These are phyloP conservation scores for Monascus ruber DNA, from an alignment of 2,329 filamentous ascomycete genomes.

Conservation along the genomic window DNA sequence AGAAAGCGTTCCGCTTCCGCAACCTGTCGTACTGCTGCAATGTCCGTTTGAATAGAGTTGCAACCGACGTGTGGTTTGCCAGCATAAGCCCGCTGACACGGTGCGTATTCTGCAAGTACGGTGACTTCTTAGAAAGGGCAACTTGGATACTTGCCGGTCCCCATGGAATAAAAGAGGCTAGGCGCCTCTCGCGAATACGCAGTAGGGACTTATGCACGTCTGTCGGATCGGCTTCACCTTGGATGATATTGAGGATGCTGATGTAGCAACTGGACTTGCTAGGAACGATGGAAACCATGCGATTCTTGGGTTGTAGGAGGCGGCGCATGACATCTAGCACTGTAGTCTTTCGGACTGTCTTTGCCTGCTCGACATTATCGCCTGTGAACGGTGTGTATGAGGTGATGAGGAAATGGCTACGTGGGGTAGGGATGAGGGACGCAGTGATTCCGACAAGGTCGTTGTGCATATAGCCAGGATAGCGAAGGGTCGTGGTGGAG, in stretches of 20 bases:
- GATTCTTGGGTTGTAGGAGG: conserved; percentile 91
- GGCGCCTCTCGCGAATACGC: conserved; percentile 82
- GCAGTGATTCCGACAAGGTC: conserved; percentile 95
- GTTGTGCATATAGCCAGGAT: conserved; percentile 99
- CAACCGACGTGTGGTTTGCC: conserved; percentile 94
- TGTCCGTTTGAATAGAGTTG: conserved; percentile 91
- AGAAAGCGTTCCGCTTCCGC: conserved; percentile 90
- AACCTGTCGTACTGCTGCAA: conserved; percentile 85
- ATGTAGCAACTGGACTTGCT: conserved; percentile 99
- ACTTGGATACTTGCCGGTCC: conserved; percentile 96
- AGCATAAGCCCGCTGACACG: conserved; percentile 95
- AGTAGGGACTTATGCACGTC: conserved; percentile 97
- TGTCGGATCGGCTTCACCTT: conserved; percentile 94
- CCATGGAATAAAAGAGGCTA: conserved; percentile 97
- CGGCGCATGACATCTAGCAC: conserved; percentile 96
- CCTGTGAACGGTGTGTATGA: conserved; percentile 97
- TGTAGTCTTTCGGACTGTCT: conserved; percentile 95
- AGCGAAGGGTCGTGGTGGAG: conserved; percentile 88
- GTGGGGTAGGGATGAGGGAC: conserved; percentile 87
- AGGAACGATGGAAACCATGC: conserved; percentile 94
- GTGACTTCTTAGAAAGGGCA: conserved; percentile 88
- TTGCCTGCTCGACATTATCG: conserved; percentile 90
- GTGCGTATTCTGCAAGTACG: conserved; percentile 87
- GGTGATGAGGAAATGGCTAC: conserved; percentile 97
- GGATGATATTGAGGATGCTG: conserved; percentile 96